These are phyloP conservation scores for Yamadazyma tumulicola DNA, from an alignment of 805 yeast species.

Conservation along the genomic window DNA sequence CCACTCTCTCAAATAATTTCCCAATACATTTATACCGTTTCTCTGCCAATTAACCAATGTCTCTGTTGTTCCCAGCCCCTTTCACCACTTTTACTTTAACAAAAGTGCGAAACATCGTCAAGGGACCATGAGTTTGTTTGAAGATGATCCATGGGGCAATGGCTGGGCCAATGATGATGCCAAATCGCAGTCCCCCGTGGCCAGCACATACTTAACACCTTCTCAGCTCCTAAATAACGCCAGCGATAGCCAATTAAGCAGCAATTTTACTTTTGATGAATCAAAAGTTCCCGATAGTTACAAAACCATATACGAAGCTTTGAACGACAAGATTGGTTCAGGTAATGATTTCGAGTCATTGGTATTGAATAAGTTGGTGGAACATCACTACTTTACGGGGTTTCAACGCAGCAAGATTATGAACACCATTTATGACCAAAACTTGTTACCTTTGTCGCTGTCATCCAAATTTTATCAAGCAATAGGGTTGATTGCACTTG, in stretches of 20 bases:
- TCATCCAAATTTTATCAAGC: slow-evolving; percentile 30
- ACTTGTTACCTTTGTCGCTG: slow-evolving; percentile 26
- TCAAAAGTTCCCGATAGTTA: slow-evolving; percentile 29
- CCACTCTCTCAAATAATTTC: too few species aligned
- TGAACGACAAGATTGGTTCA: slow-evolving; percentile 17
- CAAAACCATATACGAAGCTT: slow-evolving; percentile 16
- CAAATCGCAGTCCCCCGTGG: not conserved
- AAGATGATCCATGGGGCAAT: slow-evolving; percentile 38
- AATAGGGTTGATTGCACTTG: slow-evolving; percentile 40
- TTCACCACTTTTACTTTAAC: too few species aligned
- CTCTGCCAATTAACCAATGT: too few species aligned
- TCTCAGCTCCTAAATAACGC: slow-evolving; percentile 19
- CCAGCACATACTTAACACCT: slow-evolving; percentile 19
- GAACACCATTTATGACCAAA: slow-evolving; percentile 34
- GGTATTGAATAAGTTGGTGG: slow-evolving; percentile 27
- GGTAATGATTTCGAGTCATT: slow-evolving; percentile 27
- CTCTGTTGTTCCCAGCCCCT: too few species aligned
- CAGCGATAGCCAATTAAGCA: slow-evolving; percentile 1
- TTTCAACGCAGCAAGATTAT: slow-evolving; percentile 31
- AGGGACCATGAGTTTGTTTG: slow-evolving; percentile 6
- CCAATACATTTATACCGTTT: too few species aligned
- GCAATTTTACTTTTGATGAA: slow-evolving; percentile 11
- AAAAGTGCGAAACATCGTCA: too few species aligned
- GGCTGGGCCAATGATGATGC: slow-evolving; percentile 27
- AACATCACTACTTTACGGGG: slow-evolving; percentile 21